phyloP scores from a whole-genome alignment of 768 basidiomycete genomes.

The Boletus rufocinnamomeus region DNA sequence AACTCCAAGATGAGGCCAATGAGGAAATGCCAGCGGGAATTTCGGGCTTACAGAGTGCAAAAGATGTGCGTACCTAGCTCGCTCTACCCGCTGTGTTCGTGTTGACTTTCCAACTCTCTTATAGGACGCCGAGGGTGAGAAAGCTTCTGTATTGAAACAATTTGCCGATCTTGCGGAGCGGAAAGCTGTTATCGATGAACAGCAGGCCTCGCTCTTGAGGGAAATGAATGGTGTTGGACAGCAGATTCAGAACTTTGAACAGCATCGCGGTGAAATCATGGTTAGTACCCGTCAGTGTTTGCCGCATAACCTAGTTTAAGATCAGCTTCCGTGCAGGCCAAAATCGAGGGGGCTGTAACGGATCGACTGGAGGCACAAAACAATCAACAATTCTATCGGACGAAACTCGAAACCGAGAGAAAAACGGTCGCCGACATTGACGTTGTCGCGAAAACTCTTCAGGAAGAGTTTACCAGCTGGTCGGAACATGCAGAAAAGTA shows the following conservation, averaged over 20 bases:
- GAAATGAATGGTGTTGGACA: slow-evolving; percentile 49
- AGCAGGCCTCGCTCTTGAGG: slow-evolving; percentile 44
- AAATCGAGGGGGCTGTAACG: slow-evolving; percentile 50
- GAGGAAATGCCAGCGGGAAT: slow-evolving; percentile 69
- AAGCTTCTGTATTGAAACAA: slow-evolving; percentile 48
- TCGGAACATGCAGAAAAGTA: slow-evolving; percentile 61
- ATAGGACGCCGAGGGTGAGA: slow-evolving; percentile 60
- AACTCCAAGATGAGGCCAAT: slow-evolving; percentile 60
- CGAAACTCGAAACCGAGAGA: slow-evolving; percentile 55
- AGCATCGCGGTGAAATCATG: slow-evolving; percentile 40
- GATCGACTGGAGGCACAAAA: slow-evolving; percentile 53
- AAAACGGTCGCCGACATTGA: slow-evolving; percentile 47
- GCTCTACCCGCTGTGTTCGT: neutral
- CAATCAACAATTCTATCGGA: slow-evolving; percentile 46
- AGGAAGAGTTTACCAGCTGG: slow-evolving; percentile 71
- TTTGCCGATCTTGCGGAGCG: slow-evolving; percentile 46
- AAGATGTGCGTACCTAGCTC: slow-evolving; percentile 43
- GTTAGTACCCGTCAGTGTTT: slow-evolving; percentile 38
- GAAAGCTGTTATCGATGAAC: slow-evolving; percentile 49
- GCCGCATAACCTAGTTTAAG: neutral
- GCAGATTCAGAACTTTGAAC: slow-evolving; percentile 54
- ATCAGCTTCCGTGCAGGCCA: slow-evolving; percentile 39
- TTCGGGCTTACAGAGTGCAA: slow-evolving; percentile 54
- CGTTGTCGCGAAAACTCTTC: slow-evolving; percentile 48
- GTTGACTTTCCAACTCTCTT: slow-evolving; percentile 6